A percentile compares a stretch with the other conserved stretches of the same genome.
Conservation (phyloP, 805 yeast genomes). For the Lipomyces orientalis region DNA sequence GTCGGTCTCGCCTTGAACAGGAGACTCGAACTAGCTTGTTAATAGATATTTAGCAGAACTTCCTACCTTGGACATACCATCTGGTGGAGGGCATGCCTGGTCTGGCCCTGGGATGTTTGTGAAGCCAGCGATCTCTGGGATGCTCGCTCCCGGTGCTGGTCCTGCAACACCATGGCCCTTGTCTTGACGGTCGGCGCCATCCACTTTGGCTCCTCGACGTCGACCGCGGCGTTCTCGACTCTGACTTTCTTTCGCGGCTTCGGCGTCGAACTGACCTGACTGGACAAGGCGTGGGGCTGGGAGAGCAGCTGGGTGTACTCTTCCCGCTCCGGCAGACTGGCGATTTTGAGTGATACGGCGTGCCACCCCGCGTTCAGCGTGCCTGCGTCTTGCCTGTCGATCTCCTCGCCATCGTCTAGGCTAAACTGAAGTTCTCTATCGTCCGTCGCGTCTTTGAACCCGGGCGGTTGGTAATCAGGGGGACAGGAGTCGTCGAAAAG, state of each 20-base stretch:
- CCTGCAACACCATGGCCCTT: neutral
- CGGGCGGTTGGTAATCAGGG: slow-evolving; percentile 55
- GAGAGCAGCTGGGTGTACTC: neutral
- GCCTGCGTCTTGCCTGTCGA: slow-evolving; percentile 29
- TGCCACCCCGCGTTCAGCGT: slow-evolving; percentile 34
- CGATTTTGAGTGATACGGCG: slow-evolving; percentile 32
- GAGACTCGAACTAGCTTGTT: slow-evolving; percentile 4
- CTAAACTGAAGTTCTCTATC: slow-evolving; percentile 25
- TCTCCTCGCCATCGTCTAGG: slow-evolving; percentile 16
- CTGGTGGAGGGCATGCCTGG: neutral
- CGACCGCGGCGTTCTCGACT: slow-evolving; percentile 11
- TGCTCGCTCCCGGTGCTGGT: neutral
- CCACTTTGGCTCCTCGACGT: slow-evolving; percentile 26
- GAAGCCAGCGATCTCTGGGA: neutral
- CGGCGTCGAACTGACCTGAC: neutral
- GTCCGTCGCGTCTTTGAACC: slow-evolving; percentile 52
- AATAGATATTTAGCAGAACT: neutral
- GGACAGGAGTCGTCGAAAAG: slow-evolving; percentile 58
- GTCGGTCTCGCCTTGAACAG: neutral
- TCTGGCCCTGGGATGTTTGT: slow-evolving; percentile 7
- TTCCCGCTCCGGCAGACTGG: slow-evolving; percentile 8
- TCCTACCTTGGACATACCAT: slow-evolving; percentile 3
- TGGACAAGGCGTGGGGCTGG: neutral
- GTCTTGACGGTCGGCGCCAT: neutral
- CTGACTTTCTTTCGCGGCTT: slow-evolving; percentile 9